Conservation (phyloP, 176 grass and related monocot species). For the Pharus latifolius region DNA sequence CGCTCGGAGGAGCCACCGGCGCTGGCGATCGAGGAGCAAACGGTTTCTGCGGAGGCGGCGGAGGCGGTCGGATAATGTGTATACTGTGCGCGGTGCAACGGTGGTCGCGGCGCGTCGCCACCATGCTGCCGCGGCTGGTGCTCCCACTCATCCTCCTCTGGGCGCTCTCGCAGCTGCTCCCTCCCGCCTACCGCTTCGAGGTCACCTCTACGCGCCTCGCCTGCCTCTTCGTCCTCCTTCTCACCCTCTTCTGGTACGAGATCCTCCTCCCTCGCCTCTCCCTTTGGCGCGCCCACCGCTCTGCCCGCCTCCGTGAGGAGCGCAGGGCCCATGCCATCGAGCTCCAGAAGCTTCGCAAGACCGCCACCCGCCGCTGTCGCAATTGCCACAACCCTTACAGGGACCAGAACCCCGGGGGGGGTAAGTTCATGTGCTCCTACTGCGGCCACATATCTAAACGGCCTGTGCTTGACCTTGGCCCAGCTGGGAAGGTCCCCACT, state of each 20-base stretch:
- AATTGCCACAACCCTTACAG: slow-evolving; percentile 83
- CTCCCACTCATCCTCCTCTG: slow-evolving; percentile 78
- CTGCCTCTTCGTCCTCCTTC: slow-evolving; percentile 80
- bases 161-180: slow-evolving; percentile 83
- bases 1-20: not conserved
- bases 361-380: slow-evolving; percentile 72
- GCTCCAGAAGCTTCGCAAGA: slow-evolving; percentile 84
- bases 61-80: slow-evolving; percentile 70
- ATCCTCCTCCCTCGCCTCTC: slow-evolving; percentile 74
- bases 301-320: slow-evolving; percentile 67
- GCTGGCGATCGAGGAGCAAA: slow-evolving; percentile 34
- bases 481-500: slow-evolving; percentile 7
- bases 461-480: slow-evolving; percentile 62
- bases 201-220: slow-evolving; percentile 89
- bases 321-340: slow-evolving; percentile 59
- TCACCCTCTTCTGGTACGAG: slow-evolving; percentile 99
- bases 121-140: slow-evolving; percentile 86
- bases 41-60: slow-evolving; percentile 6
- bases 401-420: slow-evolving; percentile 88
- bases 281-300: slow-evolving; percentile 66
- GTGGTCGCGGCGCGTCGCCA: slow-evolving; percentile 88
- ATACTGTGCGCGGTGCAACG: slow-evolving; percentile 90
- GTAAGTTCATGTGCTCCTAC: slow-evolving; percentile 91
- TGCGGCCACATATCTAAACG: slow-evolving; percentile 87
- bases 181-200: slow-evolving; percentile 73